Evolutionary conservation across 768 basidiomycete genomes (phyloP).

Genomic region (Coprinopsis marcescibilis): DNA sequence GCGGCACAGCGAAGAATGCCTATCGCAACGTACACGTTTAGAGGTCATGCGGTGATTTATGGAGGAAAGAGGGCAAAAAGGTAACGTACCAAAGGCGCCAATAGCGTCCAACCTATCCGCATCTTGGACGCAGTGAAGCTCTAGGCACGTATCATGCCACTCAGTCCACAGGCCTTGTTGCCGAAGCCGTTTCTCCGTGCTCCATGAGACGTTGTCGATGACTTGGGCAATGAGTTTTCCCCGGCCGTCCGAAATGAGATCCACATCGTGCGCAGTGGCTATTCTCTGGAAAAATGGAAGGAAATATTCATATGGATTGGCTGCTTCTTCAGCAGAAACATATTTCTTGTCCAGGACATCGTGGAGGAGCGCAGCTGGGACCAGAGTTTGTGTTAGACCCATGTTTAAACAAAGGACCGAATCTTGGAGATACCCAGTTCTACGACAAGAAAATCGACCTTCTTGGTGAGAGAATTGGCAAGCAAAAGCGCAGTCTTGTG

Average conservation of each 20-base stretch:
- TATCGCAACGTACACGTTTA: slow-evolving; percentile 16
- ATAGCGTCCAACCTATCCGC: slow-evolving; percentile 77
- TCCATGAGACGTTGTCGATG: slow-evolving; percentile 81
- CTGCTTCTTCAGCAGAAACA: slow-evolving; percentile 47
- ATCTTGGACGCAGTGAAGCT: slow-evolving; percentile 80
- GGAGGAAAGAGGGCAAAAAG: neutral
- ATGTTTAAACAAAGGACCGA: neutral
- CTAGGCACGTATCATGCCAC: slow-evolving; percentile 68
- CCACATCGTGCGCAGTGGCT: slow-evolving; percentile 37
- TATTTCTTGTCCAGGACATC: slow-evolving; percentile 88
- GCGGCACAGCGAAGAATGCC: slow-evolving; percentile 68
- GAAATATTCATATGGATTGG: slow-evolving; percentile 62
- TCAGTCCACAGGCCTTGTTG: slow-evolving; percentile 47
- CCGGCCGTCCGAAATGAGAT: slow-evolving; percentile 57
- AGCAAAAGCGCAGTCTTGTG: slow-evolving; percentile 69
- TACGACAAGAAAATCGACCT: slow-evolving; percentile 67
- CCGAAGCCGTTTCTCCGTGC: slow-evolving; percentile 67
- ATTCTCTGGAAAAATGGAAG: slow-evolving; percentile 55
- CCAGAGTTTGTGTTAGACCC: slow-evolving; percentile 8
- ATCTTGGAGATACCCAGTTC: slow-evolving; percentile 47
- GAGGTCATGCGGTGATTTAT: slow-evolving; percentile 3
- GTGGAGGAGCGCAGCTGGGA: slow-evolving; percentile 74
- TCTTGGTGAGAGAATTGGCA: slow-evolving; percentile 41
- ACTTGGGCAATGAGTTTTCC: slow-evolving; percentile 52
- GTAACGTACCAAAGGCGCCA: slow-evolving; percentile 65